A percentile compares a stretch with the other conserved stretches of the same genome.
Conservation (phyloP, 441 rosid genomes). For the Erysimum cheiri region DNA sequence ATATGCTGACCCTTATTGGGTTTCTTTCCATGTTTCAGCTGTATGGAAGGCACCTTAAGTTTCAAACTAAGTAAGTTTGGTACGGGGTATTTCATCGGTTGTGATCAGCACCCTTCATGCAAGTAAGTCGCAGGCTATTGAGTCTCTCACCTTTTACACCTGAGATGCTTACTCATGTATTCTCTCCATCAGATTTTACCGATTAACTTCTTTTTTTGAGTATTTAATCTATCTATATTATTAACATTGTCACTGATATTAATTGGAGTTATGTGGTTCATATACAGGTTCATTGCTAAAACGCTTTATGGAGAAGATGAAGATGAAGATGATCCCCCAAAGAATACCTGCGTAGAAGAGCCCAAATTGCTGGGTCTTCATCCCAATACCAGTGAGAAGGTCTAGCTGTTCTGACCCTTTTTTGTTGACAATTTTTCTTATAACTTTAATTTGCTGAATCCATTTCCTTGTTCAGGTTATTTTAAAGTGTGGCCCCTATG, state of each 20-base stretch:
- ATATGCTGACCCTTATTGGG: constrained; percentile 12
- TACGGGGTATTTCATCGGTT: constrained; percentile 92
- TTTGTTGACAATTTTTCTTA: constrained; percentile 15
- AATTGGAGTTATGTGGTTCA: constrained; percentile 38
- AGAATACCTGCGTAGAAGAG: constrained; percentile 58
- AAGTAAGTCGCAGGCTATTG: constrained; percentile 65
- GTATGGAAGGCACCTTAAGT: constrained; percentile 82
- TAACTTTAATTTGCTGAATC: constrained; percentile 18
- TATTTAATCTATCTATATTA: constrained; percentile 9
- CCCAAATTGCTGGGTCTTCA: constrained; percentile 86
- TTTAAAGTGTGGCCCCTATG: constrained; percentile 94
- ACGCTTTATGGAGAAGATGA: constrained; percentile 80
- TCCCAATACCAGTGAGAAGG: constrained; percentile 92
- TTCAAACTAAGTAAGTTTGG: constrained; percentile 92
- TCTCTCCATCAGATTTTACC: constrained; percentile 11
- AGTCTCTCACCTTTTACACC: constrained; percentile 21
- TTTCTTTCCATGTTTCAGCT: constrained; percentile 62
- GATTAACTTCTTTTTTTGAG: neutral
- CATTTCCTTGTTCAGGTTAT: constrained; percentile 61
- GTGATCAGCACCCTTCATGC: constrained; percentile 94
- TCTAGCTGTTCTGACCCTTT: constrained; percentile 45
- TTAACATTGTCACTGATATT: constrained; percentile 18
- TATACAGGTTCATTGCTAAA: constrained; percentile 83
- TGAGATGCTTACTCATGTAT: constrained; percentile 21
- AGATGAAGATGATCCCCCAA: constrained; percentile 64